phyloP scores from a whole-genome alignment of 768 basidiomycete species.

The Russula dissimulans region DNA sequence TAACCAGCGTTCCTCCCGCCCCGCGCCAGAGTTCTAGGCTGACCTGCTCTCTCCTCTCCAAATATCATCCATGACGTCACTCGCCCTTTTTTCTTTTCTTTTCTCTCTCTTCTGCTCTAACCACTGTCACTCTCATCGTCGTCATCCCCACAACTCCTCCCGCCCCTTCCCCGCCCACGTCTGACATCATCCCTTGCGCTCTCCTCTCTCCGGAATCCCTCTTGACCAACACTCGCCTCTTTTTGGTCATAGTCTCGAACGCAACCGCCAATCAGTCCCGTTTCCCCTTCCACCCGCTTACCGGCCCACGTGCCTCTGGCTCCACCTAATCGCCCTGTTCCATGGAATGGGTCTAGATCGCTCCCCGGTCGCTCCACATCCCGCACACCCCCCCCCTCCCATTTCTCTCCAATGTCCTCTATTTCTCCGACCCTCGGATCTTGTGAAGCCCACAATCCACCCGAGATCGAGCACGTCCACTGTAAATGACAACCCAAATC shows the following conservation, averaged over 20 bases:
- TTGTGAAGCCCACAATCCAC: not conserved
- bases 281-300: not conserved
- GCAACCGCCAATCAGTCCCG: conserved; percentile 3
- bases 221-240: no score
- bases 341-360: conserved; percentile 6
- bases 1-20: conserved; percentile 1
- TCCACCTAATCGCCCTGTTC: conserved; percentile 15
- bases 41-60: not conserved
- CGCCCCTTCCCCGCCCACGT: not conserved
- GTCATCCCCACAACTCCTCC: not conserved
- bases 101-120: no score
- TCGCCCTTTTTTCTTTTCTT: not conserved
- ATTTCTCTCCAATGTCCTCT: not conserved
- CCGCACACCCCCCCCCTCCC: not conserved
- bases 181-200: not conserved
- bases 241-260: conserved; percentile 11
- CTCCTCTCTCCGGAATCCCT: not conserved
- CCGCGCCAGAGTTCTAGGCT: conserved; percentile 17
- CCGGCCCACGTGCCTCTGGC: conserved; percentile 6
- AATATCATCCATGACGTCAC: conserved; percentile 11
- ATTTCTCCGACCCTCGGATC: not conserved
- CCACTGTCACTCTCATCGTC: no score
- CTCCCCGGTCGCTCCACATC: not conserved
- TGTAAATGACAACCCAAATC: not conserved
- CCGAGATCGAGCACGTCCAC: not conserved